Base-by-base conservation (phyloP, 805 yeast genomes). In the Candida sphagnicola region DNA sequence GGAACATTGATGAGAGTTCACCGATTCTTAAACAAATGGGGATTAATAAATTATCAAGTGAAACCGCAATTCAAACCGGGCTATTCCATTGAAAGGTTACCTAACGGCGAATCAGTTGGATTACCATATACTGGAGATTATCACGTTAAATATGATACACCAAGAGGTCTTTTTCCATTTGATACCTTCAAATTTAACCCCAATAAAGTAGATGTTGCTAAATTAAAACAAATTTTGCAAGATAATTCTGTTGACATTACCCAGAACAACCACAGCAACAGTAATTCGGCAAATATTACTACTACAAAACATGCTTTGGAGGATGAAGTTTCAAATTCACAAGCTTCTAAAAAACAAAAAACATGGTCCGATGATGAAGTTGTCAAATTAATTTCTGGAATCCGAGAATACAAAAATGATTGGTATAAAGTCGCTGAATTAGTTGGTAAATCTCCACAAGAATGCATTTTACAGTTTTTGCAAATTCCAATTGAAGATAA, bases 91-190 rank as follows among this genome's bases (percentile, higher is more conserved):
- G 85, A 80, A 40, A 67, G 65, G 41, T 45, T 65, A 28, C 67
- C 71, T 8, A 65, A 65, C 44, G 74, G 72, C 1, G 53, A 56
- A 17, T 63, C 54, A 53, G 70, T 64, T 18, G 70, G 70, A 8
- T 84, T 87, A 32, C 90, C 89, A 16, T 78, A 72, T 49, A 78
- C 88, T 2, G 89, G 88, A 8, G 86, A 82, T 48, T 88, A 80
- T 64, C 75, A 80, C 39, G 82, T 86, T 2, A 81, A 78, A 42
- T 80, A 78, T 53, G 97, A 90, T 59, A 85, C 95, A 0, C 97
- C 97, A 35, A 72, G 95, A 46, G 97, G 97, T 0, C 65, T 88
- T 50, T 89, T 87, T 57, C 97, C 97, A 14, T 90, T 88, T 62
- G 90, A 88, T 57, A 79, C 90, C 18, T 85, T 79, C 62, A 83